Evolutionary conservation across 495 filamentous ascomycete genomes (phyloP), one percentile per base, ranked within the genome.

Genomic region (Trichoderma asperelloides): DNA sequence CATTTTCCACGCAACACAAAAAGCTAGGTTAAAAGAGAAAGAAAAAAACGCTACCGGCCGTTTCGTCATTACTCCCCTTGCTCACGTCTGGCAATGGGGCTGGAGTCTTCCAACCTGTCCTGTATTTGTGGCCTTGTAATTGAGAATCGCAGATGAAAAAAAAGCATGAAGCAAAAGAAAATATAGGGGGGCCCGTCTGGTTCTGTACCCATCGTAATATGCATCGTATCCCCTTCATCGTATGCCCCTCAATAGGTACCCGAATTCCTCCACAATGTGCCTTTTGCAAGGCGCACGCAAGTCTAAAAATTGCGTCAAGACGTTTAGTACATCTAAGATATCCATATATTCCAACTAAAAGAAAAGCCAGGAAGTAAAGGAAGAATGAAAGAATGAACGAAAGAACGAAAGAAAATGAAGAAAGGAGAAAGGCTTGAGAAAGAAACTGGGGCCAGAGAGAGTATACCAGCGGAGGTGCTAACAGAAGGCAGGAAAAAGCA

Each of bases 261-360:
- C 43, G 5, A n/a, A 47, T 47, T 47, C 15, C 43, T 55, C 49
- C 49, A n/a, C 8, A 2, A 55, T 25, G 25, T 28, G 55, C 27
- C 55, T 30, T 60, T 60, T 30, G 55, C 55, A 60, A 60, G 55
- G 25, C 55, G 27, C 55, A 60, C 12, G 25, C 55, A 60, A 33
- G 27, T 60, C 55, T 60, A 28, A 9, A 60, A 60, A 30, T 18
- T 51, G 47, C n/a, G 47, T 60, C 55, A 60, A 60, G 28, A 21
- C 55, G 27, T 25, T 12, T 18, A 21, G 55, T 21, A 60, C 6
- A 13, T 25, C 25, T 25, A 11, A 60, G 27, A 16, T 13, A 3
- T 60, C 55, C 25, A 13, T 30, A 13, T 30, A 30, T 28, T 8
- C 16, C 23, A 13, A 16, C 55, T 9, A 23, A 57, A 57, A 7